Conservation (phyloP, 2,329 filamentous ascomycete species). For the Xylaria sp. region DNA sequence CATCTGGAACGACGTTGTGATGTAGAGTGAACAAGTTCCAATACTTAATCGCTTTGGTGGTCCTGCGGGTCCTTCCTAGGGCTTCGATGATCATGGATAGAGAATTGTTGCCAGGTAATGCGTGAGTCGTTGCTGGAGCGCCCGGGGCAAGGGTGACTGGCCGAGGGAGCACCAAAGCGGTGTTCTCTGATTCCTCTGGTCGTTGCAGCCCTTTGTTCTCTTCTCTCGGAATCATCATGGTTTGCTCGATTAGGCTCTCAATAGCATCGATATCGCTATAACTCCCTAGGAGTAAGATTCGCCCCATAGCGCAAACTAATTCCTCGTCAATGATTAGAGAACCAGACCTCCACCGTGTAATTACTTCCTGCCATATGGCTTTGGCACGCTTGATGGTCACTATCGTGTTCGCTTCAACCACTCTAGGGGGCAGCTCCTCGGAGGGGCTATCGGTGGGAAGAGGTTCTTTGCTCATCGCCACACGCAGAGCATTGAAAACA, state of each 20-base stretch:
- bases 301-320: constrained; percentile 83
- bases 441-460: constrained; percentile 28
- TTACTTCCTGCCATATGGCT: constrained; percentile 82
- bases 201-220: constrained; percentile 52
- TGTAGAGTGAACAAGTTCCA: constrained; percentile 77
- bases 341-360: constrained; percentile 79
- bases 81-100: constrained; percentile 77
- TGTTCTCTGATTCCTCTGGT: constrained; percentile 7
- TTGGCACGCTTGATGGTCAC: constrained; percentile 73
- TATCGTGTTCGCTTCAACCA: constrained; percentile 51
- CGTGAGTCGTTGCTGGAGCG: constrained; percentile 49
- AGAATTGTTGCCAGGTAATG: constrained; percentile 63
- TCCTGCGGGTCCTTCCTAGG: constrained; percentile 68
- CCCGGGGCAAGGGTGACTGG: constrained; percentile 35
- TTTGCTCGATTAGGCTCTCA: constrained; percentile 80
- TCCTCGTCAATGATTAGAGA: constrained; percentile 79
- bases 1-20: constrained; percentile 75
- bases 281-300: constrained; percentile 75
- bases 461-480: constrained; percentile 52
- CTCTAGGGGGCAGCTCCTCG: constrained; percentile 37
- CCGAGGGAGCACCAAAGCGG: constrained; percentile 6
- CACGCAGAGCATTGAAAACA: constrained; percentile 80
- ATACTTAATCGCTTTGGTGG: constrained; percentile 75
- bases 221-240: constrained; percentile 76
- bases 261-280: constrained; percentile 76